phyloP scores from a whole-genome alignment of 164 flowering plant species.

The Magnolia changhungtana region DNA sequence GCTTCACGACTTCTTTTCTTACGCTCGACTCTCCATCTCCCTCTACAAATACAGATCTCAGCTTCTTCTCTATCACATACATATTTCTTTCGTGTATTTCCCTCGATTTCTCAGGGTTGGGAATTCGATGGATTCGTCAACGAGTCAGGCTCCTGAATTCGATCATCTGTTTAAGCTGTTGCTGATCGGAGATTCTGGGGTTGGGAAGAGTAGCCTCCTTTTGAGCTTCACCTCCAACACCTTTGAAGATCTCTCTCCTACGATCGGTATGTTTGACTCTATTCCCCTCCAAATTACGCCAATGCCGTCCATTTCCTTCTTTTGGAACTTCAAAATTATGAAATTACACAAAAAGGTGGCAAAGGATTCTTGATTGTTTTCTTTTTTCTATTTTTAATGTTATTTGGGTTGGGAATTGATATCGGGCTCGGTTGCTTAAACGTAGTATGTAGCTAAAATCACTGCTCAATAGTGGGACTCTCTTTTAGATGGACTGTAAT shows the following conservation, averaged over 20 bases:
- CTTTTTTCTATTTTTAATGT: background rate
- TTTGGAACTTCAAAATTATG: background rate
- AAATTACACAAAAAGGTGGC: background rate
- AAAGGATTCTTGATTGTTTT: too few species aligned
- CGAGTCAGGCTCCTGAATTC: slow-evolving; percentile 20
- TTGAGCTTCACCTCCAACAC: slow-evolving; percentile 65
- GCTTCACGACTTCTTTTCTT: background rate
- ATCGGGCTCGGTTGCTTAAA: background rate
- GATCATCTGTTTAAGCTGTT: slow-evolving; percentile 86
- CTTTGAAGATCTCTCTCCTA: slow-evolving; percentile 70
- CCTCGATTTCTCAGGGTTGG: background rate
- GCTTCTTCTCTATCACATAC: background rate
- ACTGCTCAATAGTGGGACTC: background rate
- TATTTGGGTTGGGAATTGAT: background rate
- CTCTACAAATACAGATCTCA: background rate
- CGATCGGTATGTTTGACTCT: slow-evolving; percentile 54
- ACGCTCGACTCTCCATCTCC: background rate
- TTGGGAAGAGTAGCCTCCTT: slow-evolving; percentile 89
- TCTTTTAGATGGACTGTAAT: background rate
- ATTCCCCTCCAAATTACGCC: background rate
- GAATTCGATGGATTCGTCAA: slow-evolving; percentile 30
- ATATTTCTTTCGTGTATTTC: background rate
- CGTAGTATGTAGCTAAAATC: too few species aligned
- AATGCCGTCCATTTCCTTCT: background rate
- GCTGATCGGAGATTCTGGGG: slow-evolving; percentile 85